phyloP scores from a whole-genome alignment of 2,329 filamentous ascomycete species.

The Talaromyces funiculosus region DNA sequence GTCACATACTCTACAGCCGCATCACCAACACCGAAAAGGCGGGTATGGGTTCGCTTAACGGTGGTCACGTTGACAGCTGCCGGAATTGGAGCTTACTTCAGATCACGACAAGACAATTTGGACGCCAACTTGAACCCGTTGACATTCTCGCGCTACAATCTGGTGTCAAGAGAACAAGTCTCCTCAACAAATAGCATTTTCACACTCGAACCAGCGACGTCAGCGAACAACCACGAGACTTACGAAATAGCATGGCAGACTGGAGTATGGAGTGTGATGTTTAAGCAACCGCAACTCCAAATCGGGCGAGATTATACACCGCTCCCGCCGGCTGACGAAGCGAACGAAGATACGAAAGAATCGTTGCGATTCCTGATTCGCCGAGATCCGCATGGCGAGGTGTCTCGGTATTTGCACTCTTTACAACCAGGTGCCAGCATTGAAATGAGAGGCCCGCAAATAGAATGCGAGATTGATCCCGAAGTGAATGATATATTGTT shows the following conservation, averaged over 20 bases:
- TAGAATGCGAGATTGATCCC: constrained; percentile 59
- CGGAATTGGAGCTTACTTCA: constrained; percentile 32
- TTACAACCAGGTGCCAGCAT: constrained; percentile 59
- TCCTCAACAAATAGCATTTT: constrained; percentile 46
- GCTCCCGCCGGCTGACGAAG: constrained; percentile 53
- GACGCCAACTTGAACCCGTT: constrained; percentile 30
- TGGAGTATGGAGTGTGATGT: constrained; percentile 80
- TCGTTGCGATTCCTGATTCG: constrained; percentile 70
- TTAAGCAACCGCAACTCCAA: constrained; percentile 91
- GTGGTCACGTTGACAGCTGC: constrained; percentile 32
- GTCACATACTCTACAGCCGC: constrained; percentile 21
- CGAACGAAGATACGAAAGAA: constrained; percentile 21
- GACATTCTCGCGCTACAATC: constrained; percentile 37
- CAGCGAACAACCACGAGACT: constrained; percentile 29
- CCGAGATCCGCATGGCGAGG: constrained; percentile 72
- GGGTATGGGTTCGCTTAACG: constrained; percentile 31
- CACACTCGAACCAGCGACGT: constrained; percentile 34
- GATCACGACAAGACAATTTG: constrained; percentile 22
- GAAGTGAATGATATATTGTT: constrained; percentile 63
- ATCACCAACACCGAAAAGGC: constrained; percentile 20
- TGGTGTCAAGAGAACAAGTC: constrained; percentile 39
- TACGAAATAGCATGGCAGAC: constrained; percentile 50
- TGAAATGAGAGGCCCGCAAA: constrained; percentile 71
- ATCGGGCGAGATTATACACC: constrained; percentile 91
- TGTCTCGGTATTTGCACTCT: constrained; percentile 72